phyloP scores from a whole-genome alignment of 371 early-diverging fungal species.

The Mucor racemosus region DNA sequence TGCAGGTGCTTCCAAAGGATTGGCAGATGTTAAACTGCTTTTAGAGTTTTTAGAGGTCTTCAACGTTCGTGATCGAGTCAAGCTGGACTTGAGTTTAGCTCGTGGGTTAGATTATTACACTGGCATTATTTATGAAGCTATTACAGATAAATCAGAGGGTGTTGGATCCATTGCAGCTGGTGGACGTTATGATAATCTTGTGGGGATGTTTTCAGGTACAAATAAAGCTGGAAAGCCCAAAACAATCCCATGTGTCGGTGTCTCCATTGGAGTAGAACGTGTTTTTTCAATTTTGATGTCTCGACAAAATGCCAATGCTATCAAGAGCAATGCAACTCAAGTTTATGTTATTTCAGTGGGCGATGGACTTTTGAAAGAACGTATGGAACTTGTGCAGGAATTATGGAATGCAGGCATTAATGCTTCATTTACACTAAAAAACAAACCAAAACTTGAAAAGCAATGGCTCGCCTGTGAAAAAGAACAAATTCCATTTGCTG shows the following conservation, averaged over 20 bases:
- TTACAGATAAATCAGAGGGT: slow-evolving; percentile 75
- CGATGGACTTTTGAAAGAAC: slow-evolving; percentile 86
- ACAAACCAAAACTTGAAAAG: slow-evolving; percentile 81
- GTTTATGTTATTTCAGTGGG: slow-evolving; percentile 90
- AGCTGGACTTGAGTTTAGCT: slow-evolving; percentile 94
- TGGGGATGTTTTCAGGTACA: slow-evolving; percentile 87
- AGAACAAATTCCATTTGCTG: slow-evolving; percentile 86
- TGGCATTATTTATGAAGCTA: slow-evolving; percentile 98
- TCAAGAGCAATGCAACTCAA: slow-evolving; percentile 81
- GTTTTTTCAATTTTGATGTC: slow-evolving; percentile 90
- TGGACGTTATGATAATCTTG: slow-evolving; percentile 98
- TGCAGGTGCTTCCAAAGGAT: slow-evolving; percentile 80
- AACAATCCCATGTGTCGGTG: slow-evolving; percentile 96
- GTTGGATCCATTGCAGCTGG: slow-evolving; percentile 99
- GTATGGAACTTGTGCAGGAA: slow-evolving; percentile 85
- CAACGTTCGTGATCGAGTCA: slow-evolving; percentile 66
- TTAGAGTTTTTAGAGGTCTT: slow-evolving; percentile 88
- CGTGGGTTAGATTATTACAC: slow-evolving; percentile 99
- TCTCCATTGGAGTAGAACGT: slow-evolving; percentile 97
- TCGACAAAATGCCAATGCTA: slow-evolving; percentile 52
- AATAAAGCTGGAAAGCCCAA: slow-evolving; percentile 68
- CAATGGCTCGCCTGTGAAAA: slow-evolving; percentile 86
- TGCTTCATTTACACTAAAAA: slow-evolving; percentile 83
- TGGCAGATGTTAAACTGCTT: slow-evolving; percentile 87
- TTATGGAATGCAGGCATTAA: slow-evolving; percentile 91